phyloP scores from a whole-genome alignment of 441 rosid species.

The Erodium moschatum region DNA sequence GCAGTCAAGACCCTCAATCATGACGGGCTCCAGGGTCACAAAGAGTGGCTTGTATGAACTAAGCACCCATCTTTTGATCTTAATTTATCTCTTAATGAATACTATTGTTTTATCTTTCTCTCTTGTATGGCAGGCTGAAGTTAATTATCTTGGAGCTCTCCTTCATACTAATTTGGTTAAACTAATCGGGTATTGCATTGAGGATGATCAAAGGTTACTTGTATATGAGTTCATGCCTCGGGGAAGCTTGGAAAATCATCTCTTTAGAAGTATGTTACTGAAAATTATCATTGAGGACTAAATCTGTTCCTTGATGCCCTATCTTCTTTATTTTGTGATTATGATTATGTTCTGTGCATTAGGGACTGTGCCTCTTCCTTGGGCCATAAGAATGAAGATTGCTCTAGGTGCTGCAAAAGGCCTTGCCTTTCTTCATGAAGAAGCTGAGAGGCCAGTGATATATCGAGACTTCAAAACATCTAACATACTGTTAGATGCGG shows the following conservation, averaged over 20 bases:
- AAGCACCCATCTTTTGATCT: neutral
- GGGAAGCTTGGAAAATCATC: constrained; percentile 35
- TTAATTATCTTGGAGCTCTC: constrained; percentile 27
- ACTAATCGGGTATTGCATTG: constrained; percentile 29
- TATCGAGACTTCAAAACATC: constrained; percentile 43
- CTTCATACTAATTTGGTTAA: constrained; percentile 29
- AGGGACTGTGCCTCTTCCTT: constrained; percentile 43
- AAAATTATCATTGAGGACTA: neutral
- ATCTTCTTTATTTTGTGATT: too few relatives aligned
- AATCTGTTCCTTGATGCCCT: too few relatives aligned
- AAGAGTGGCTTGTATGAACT: constrained; percentile 39
- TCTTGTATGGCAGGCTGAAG: constrained; percentile 25
- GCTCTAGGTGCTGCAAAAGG: constrained; percentile 48
- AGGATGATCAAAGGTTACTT: constrained; percentile 27
- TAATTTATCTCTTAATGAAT: neutral
- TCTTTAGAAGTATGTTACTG: constrained; percentile 26
- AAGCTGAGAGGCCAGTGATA: constrained; percentile 39
- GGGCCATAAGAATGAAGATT: constrained; percentile 39
- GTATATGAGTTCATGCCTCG: constrained; percentile 20
- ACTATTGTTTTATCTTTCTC: neutral
- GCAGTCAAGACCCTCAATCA: constrained; percentile 45
- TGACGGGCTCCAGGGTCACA: constrained; percentile 48
- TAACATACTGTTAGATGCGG: constrained; percentile 39
- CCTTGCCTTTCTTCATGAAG: constrained; percentile 44
- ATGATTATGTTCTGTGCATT: constrained; percentile 11